phyloP scores from a whole-genome alignment of 176 grass and related monocot species.

The Triticum turgidum region DNA sequence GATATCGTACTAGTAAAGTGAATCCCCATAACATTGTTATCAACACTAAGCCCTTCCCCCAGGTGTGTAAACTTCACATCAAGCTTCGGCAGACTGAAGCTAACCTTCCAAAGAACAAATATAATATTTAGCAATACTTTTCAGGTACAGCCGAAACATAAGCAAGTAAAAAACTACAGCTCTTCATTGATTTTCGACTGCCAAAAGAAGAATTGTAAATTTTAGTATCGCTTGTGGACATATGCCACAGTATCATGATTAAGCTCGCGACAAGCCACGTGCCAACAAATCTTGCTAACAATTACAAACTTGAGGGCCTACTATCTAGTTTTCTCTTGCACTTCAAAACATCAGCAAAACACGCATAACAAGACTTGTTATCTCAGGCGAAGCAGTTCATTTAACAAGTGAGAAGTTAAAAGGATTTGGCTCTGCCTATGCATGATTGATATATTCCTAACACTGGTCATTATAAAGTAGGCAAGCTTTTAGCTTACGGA shows the following conservation, averaged over 20 bases:
- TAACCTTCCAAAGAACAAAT: constrained; percentile 99
- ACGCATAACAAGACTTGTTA: neutral
- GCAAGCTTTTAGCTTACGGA: neutral
- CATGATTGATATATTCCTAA: constrained; percentile 1
- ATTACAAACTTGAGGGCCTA: neutral
- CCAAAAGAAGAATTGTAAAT: neutral
- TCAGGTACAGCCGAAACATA: neutral
- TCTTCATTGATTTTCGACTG: neutral
- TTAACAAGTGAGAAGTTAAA: neutral
- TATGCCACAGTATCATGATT: constrained; percentile 14
- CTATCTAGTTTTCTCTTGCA: constrained; percentile 4
- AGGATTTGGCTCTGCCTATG: neutral
- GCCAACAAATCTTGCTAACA: constrained; percentile 11
- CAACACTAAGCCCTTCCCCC: constrained; percentile 73
- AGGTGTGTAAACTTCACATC: constrained; percentile 91
- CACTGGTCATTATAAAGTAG: constrained; percentile 6
- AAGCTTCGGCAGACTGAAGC: constrained; percentile 99
- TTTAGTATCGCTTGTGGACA: neutral
- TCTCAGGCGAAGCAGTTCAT: constrained; percentile 17
- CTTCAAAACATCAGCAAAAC: constrained; percentile 7
- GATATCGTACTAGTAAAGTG: constrained; percentile 73
- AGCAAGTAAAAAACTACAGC: constrained; percentile 10
- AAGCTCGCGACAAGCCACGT: constrained; percentile 4
- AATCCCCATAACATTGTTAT: constrained; percentile 89
- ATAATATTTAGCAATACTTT: constrained; percentile 60